Conservation (phyloP, 345 rosid species). For the Brassica incana region DNA sequence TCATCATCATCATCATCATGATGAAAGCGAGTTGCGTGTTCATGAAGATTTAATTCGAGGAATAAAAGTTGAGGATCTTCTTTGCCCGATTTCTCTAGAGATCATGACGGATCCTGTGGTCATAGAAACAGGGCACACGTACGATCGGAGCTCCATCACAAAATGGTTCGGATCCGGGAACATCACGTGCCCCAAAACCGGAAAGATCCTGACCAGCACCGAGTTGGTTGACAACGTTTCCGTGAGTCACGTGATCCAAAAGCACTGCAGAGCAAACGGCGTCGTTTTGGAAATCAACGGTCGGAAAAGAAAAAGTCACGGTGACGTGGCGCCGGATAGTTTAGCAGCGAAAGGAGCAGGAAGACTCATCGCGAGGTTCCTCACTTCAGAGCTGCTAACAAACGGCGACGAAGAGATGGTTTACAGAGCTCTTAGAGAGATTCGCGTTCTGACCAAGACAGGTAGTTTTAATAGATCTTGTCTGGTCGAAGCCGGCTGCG, state of each 20-base stretch:
- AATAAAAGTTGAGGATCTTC: conserved; percentile 72
- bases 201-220: conserved; percentile 54
- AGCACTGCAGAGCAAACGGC: conserved; percentile 53
- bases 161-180: conserved; percentile 85
- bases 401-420: conserved; percentile 56
- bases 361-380: conserved; percentile 49
- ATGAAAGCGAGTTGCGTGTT: conserved; percentile 31
- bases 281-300: conserved; percentile 43
- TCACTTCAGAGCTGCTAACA: conserved; percentile 58
- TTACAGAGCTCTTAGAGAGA: conserved; percentile 64
- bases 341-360: conserved; percentile 52
- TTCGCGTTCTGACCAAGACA: conserved; percentile 63
- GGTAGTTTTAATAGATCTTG: conserved; percentile 61
- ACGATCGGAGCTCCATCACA: conserved; percentile 76
- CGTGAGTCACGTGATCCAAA: conserved; percentile 60
- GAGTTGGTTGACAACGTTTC: conserved; percentile 60
- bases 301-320: conserved; percentile 42
- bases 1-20: conserved; percentile 11
- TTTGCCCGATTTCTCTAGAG: conserved; percentile 87
- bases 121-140: conserved; percentile 78
- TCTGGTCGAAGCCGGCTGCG: conserved; percentile 61
- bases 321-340: conserved; percentile 56
- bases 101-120: conserved; percentile 86
- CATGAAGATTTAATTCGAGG: conserved; percentile 35
- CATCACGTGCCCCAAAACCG: conserved; percentile 73